A percentile compares a stretch with the other conserved stretches of the same genome.
phyloP scores from a whole-genome alignment of 2,329 filamentous ascomycete genomes.

The Didymella arachidicola region DNA sequence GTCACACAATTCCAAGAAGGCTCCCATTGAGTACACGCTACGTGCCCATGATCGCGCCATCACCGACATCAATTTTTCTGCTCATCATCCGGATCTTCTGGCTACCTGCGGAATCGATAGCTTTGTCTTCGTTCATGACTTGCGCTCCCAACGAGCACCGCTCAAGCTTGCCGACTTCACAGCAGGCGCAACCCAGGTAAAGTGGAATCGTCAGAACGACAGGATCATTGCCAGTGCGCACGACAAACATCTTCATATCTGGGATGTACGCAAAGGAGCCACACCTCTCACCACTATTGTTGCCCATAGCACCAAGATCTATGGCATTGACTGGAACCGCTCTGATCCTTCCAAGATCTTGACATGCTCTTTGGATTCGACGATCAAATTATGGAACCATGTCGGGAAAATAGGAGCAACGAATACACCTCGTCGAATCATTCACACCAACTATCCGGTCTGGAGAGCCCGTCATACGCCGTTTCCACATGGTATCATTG shows the following conservation, averaged over 20 bases:
- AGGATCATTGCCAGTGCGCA: constrained; percentile 90
- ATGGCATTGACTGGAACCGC: constrained; percentile 93
- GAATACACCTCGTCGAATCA: constrained; percentile 62
- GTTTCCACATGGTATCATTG: constrained; percentile 83
- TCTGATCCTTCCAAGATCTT: constrained; percentile 74
- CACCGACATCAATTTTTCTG: constrained; percentile 95
- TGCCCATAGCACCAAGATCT: constrained; percentile 92
- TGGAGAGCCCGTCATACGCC: constrained; percentile 92
- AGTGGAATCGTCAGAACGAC: constrained; percentile 89
- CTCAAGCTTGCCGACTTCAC: constrained; percentile 84
- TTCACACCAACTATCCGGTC: constrained; percentile 83
- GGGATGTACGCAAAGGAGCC: constrained; percentile 84
- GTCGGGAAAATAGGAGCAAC: constrained; percentile 61
- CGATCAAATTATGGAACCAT: constrained; percentile 94
- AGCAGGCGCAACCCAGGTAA: constrained; percentile 91
- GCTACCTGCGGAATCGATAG: constrained; percentile 93
- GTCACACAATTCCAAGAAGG: constrained; percentile 65
- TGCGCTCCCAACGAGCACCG: constrained; percentile 62
- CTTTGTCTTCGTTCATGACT: constrained; percentile 91
- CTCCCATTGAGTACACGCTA: constrained; percentile 87
- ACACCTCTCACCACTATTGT: constrained; percentile 82
- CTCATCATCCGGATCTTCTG: constrained; percentile 86
- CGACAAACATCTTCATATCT: constrained; percentile 85
- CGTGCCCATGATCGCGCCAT: constrained; percentile 88
- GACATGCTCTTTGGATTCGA: constrained; percentile 90